Conservation (phyloP, 768 basidiomycete genomes). For the Lactarius deliciosus region DNA sequence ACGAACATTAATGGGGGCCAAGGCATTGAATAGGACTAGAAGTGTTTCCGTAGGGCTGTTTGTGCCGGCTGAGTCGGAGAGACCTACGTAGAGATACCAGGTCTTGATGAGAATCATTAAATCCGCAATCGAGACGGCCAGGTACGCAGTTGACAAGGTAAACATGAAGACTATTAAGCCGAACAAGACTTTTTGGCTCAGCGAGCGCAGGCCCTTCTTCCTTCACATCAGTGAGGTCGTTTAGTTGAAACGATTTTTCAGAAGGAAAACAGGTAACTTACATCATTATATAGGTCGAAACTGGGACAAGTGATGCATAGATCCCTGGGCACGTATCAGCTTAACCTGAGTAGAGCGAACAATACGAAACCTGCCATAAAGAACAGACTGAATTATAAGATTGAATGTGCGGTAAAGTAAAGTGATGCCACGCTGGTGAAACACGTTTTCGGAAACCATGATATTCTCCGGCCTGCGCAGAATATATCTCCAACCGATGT, state of each 20-base stretch:
- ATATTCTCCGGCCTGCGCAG: not conserved
- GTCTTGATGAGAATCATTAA: not conserved
- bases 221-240: too few relatives aligned
- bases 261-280: conserved; percentile 1
- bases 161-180: conserved; percentile 9
- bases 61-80: not conserved
- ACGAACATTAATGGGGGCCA: conserved; percentile 12
- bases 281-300: conserved; percentile 10
- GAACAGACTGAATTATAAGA: not conserved
- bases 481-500: not conserved
- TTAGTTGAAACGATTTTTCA: too few relatives aligned
- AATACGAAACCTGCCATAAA: not conserved
- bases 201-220: not conserved
- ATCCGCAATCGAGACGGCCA: conserved; percentile 1
- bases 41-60: not conserved
- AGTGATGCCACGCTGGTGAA: not conserved
- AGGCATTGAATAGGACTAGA: conserved; percentile 7
- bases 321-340: not conserved
- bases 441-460: not conserved
- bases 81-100: not conserved
- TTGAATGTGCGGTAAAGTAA: not conserved
- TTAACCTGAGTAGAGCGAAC: not conserved
- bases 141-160: conserved; percentile 9
- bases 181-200: conserved; percentile 4
- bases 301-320: conserved; percentile 16